Evolutionary conservation across 305 asterid genomes (phyloP), one percentile per base, ranked within the genome.

Genomic region (Fraxinus sp.): DNA sequence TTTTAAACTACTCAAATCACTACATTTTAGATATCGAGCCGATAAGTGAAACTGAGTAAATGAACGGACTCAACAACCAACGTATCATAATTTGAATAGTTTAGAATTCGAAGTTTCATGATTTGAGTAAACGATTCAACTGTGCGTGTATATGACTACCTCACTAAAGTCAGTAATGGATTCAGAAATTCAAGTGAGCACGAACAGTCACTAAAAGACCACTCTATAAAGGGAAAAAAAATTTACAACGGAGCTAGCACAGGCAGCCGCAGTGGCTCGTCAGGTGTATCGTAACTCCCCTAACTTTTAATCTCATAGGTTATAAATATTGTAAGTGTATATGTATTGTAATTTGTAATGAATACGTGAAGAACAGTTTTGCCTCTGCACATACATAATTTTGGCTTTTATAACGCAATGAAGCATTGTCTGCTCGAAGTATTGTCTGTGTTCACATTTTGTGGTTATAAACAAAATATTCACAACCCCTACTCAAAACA

Each of bases 391-490:
- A 30, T 14, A 30, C 75, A 70, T 70, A 70, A 10, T 14, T 70
- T 70, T 70, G 75, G 20, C 75, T 4, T 70, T 13, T 5, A 57
- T 20, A 70, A 70, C 8, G 75, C 10, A 32, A 30, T 70, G 75
- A 70, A 70, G 52, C 66, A 30, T 28, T 28, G 71, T 14, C n/a
- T 64, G 80, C 71, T 49, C 76, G 24, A 57, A 72, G 41, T 57
- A 35, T 35, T 32, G 83, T 11, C 13, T 0, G 49, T 39, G 49
- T 59, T 55, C 10, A 41, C 36, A 73, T 30, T 82, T 2, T 14
- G 28, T 10, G n/a, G 39, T 22, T 55, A 49, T 6, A 0, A 26
- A 62, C 78, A 82, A 32, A 74, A 55, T 10, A 55, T 37, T 37
- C 37, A 37, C 55, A 22, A 5, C 39, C 78, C 55, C 37, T 28